A percentile compares a stretch with the other conserved stretches of the same genome.
phyloP scores from a whole-genome alignment of 164 flowering plant species.

The Berberis thunbergii region DNA sequence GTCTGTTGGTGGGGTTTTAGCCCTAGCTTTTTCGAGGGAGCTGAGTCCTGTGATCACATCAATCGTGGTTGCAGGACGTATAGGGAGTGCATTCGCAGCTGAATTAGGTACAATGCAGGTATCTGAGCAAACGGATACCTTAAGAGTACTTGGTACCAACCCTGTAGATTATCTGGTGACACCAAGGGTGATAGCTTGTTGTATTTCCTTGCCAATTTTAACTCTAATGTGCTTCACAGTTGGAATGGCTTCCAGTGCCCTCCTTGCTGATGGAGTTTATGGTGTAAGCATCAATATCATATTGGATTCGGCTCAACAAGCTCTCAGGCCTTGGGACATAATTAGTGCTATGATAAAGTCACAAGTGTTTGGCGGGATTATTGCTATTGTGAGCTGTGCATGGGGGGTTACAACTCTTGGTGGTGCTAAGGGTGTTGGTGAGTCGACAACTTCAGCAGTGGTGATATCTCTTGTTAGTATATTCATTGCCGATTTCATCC shows the following conservation, averaged over 20 bases:
- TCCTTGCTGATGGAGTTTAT: conserved; percentile 55
- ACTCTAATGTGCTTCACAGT: conserved; percentile 61
- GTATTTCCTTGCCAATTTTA: too few species aligned
- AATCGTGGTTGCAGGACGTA: conserved; percentile 76
- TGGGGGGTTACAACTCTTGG: too few species aligned
- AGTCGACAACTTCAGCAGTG: conserved; percentile 64
- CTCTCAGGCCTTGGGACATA: conserved; percentile 79
- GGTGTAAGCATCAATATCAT: too few species aligned
- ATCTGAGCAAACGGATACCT: conserved; percentile 87
- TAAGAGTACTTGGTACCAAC: conserved; percentile 71
- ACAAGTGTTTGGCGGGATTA: conserved; percentile 67
- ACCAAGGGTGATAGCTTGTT: conserved; percentile 49
- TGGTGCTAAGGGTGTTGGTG: too few species aligned
- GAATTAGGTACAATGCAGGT: conserved; percentile 98
- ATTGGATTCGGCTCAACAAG: conserved; percentile 52
- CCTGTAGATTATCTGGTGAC: conserved; percentile 63
- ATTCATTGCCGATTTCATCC: conserved; percentile 79
- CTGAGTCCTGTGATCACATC: conserved; percentile 88
- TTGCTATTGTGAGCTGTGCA: conserved; percentile 5
- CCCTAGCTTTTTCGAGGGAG: conserved; percentile 84
- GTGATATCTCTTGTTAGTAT: conserved; percentile 89
- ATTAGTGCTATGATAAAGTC: conserved; percentile 39
- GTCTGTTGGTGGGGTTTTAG: conserved; percentile 80
- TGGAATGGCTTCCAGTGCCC: conserved; percentile 85
- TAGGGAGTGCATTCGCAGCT: conserved; percentile 81